Evolutionary conservation across 2,329 filamentous ascomycete species (phyloP).

Genomic region (Claviceps cyperi): DNA sequence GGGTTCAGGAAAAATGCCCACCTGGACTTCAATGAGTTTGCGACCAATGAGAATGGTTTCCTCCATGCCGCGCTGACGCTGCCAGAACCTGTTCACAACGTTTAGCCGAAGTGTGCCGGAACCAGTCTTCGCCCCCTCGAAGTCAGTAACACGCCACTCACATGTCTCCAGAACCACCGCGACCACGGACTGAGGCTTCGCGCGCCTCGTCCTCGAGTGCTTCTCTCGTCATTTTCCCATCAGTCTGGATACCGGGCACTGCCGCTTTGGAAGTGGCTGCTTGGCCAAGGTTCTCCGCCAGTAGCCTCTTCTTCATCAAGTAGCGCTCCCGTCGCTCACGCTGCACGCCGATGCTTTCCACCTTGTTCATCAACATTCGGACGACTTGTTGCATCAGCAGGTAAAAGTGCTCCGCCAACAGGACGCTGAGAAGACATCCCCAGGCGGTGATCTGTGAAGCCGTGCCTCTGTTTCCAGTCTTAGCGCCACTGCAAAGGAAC

Average conservation of each 20-base stretch:
- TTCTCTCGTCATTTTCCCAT: constrained; percentile 49
- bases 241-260: constrained; percentile 31
- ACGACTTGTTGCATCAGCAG: constrained; percentile 63
- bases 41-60: constrained; percentile 45
- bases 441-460: constrained; percentile 61
- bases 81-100: constrained; percentile 38
- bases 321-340: constrained; percentile 75
- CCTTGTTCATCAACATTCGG: constrained; percentile 56
- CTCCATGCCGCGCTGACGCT: constrained; percentile 40
- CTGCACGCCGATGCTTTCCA: constrained; percentile 76
- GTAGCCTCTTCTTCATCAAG: constrained; percentile 61
- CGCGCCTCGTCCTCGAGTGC: constrained; percentile 51
- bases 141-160: constrained; percentile 16
- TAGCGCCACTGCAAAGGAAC: constrained; percentile 68
- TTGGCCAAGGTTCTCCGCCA: constrained; percentile 56
- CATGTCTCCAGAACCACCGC: constrained; percentile 36
- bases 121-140: not conserved
- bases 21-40: constrained; percentile 36
- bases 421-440: constrained; percentile 66
- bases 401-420: constrained; percentile 82
- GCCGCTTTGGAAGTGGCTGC: constrained; percentile 35
- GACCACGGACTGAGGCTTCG: constrained; percentile 31
- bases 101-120: not conserved
- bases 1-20: constrained; percentile 5
- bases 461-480: constrained; percentile 48